phyloP scores from a whole-genome alignment of 2,329 filamentous ascomycete genomes.

The Claviceps sp. region DNA sequence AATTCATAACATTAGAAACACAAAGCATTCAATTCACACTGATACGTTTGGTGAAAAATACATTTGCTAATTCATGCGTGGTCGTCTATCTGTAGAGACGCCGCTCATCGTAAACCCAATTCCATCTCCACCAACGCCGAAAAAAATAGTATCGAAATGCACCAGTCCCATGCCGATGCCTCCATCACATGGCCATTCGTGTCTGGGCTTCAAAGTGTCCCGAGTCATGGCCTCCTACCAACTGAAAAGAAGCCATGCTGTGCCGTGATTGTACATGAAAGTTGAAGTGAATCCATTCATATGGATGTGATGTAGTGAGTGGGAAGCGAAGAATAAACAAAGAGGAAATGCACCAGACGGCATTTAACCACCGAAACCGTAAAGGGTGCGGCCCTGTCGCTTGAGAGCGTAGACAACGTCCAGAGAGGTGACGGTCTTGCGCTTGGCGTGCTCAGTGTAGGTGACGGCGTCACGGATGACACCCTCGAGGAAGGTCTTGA shows the following conservation, averaged over 20 bases:
- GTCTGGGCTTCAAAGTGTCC: not conserved
- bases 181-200: slow-evolving; percentile 6
- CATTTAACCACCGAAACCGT: slow-evolving; percentile 76
- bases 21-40: too few relatives aligned
- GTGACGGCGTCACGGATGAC: slow-evolving; percentile 67
- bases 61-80: slow-evolving; percentile 9
- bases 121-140: slow-evolving; percentile 4
- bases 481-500: slow-evolving; percentile 66
- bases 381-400: slow-evolving; percentile 63
- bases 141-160: not conserved
- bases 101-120: slow-evolving; percentile 11
- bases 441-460: slow-evolving; percentile 70
- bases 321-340: not conserved
- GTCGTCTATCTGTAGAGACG: slow-evolving; percentile 20
- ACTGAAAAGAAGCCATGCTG: not conserved
- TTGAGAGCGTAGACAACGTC: slow-evolving; percentile 57
- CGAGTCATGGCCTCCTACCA: not conserved
- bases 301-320: not conserved
- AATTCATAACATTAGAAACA: too few relatives aligned
- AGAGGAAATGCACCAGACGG: not conserved
- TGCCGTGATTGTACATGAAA: slow-evolving; percentile 4
- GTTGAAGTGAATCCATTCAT: not conserved
- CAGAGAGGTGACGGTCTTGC: slow-evolving; percentile 63
- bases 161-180: slow-evolving; percentile 17
- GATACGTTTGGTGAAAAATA: not conserved